phyloP scores from a whole-genome alignment of 1,284 basidiomycete genomes.

The Rhodotorula sp. region DNA sequence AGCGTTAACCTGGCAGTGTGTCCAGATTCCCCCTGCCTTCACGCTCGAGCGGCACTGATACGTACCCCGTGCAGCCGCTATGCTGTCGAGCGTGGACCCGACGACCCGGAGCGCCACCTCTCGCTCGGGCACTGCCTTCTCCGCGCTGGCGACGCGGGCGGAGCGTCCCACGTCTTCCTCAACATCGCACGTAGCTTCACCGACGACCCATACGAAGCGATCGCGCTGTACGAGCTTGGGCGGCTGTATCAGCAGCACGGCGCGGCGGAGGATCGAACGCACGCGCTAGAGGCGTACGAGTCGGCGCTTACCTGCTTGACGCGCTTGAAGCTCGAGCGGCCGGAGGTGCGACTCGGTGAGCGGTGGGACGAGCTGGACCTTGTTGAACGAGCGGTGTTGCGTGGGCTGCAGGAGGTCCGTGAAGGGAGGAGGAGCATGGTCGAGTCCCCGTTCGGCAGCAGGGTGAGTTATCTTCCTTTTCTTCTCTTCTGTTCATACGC shows the following conservation, averaged over 20 bases:
- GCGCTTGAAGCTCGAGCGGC: background rate
- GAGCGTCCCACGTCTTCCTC: background rate
- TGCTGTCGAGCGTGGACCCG: background rate
- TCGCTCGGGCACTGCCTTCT: background rate
- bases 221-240: conserved; percentile 9
- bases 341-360: background rate
- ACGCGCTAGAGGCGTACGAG: background rate
- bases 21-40: background rate
- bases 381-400: background rate
- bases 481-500: fast-evolving
- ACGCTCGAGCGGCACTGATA: too few relatives aligned
- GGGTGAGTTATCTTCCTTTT: background rate
- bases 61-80: background rate
- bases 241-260: background rate
- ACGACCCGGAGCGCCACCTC: conserved; percentile 3
- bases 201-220: conserved; percentile 3
- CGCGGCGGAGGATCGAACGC: background rate
- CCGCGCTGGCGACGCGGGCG: background rate
- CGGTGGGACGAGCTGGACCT: conserved; percentile 7
- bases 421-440: background rate
- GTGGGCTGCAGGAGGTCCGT: background rate
- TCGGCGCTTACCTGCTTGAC: background rate
- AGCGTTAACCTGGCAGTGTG: conserved; percentile 12
- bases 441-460: background rate
- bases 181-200: background rate